Evolutionary conservation across 78 protist species (phyloP).

Genomic region (Dictyostelium citrinum): DNA sequence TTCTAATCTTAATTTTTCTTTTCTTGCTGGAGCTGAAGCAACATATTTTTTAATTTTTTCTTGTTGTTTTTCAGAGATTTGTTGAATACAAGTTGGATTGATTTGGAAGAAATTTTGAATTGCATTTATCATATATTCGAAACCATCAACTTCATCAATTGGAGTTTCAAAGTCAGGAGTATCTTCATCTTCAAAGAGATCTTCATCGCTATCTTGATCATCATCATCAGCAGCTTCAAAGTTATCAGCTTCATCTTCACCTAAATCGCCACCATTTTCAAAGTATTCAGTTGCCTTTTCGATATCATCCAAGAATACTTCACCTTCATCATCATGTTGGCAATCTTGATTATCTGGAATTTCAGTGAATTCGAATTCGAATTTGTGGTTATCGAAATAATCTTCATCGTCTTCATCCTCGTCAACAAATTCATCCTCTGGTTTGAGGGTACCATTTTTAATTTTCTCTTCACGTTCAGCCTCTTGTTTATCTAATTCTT

Average conservation of each 20-base stretch:
- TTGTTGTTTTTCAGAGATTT: background rate
- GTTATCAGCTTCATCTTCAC: slow-evolving; percentile 4
- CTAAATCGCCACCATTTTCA: background rate
- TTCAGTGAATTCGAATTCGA: background rate
- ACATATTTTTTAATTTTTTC: slow-evolving; percentile 27
- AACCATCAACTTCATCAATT: slow-evolving; percentile 64
- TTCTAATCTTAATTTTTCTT: slow-evolving; percentile 12
- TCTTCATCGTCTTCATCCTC: slow-evolving; percentile 13
- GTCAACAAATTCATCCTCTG: slow-evolving; percentile 42
- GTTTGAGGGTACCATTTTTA: background rate
- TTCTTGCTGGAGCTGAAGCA: slow-evolving; percentile 2
- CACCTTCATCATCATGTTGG: slow-evolving; percentile 26
- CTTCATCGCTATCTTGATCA: slow-evolving; percentile 14
- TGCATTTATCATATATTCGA: slow-evolving; percentile 11
- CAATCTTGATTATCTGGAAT: slow-evolving; percentile 39
- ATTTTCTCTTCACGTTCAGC: slow-evolving; percentile 9
- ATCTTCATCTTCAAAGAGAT: slow-evolving; percentile 49
- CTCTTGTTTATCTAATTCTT: slow-evolving; percentile 12
- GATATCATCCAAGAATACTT: slow-evolving; percentile 22
- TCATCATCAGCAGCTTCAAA: background rate
- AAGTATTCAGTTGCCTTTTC: slow-evolving; percentile 18
- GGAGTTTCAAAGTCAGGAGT: slow-evolving; percentile 53
- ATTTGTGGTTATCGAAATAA: background rate
- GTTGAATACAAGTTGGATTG: slow-evolving; percentile 12
- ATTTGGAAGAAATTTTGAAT: background rate